Evolutionary conservation across 352 stramenopile genomes (phyloP).

Genomic region (Globisporangium alternatum): DNA sequence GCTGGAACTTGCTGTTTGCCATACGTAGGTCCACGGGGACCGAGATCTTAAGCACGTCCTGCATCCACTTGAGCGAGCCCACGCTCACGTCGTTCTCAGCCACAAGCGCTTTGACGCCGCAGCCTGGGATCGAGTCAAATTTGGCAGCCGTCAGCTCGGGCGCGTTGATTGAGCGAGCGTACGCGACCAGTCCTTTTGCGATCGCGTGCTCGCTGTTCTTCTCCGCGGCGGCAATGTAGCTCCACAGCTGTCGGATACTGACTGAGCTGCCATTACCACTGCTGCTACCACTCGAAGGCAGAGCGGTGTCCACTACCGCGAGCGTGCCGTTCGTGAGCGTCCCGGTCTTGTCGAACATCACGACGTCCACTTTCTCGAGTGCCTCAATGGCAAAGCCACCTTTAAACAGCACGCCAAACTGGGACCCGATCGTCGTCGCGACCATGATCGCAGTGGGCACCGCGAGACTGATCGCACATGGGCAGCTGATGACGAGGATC

Average conservation of each 20-base stretch:
- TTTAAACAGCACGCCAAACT: slow-evolving; percentile 82
- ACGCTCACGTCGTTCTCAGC: slow-evolving; percentile 30
- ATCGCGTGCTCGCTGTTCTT: slow-evolving; percentile 66
- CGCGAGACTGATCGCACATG: slow-evolving; percentile 72
- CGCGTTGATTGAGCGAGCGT: slow-evolving; percentile 33
- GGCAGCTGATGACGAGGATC: slow-evolving; percentile 75
- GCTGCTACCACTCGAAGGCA: not conserved
- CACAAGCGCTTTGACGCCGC: slow-evolving; percentile 49
- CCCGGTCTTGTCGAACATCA: slow-evolving; percentile 85
- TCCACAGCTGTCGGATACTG: slow-evolving; percentile 31
- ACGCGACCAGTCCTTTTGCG: slow-evolving; percentile 45
- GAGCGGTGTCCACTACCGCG: slow-evolving; percentile 29
- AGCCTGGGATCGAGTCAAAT: slow-evolving; percentile 58
- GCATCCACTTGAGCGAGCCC: slow-evolving; percentile 74
- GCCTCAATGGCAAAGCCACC: slow-evolving; percentile 67
- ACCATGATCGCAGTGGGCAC: slow-evolving; percentile 80
- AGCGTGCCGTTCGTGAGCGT: slow-evolving; percentile 67
- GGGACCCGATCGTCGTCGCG: slow-evolving; percentile 70
- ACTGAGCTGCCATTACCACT: not conserved
- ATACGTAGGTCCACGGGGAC: slow-evolving; percentile 39
- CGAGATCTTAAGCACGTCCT: slow-evolving; percentile 41
- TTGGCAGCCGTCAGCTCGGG: slow-evolving; percentile 22
- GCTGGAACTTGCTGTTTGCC: slow-evolving; percentile 45
- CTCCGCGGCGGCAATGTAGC: slow-evolving; percentile 46
- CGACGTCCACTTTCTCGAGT: slow-evolving; percentile 55